Conservation (phyloP, 495 filamentous ascomycete species). For the Trichoderma parareesei region DNA sequence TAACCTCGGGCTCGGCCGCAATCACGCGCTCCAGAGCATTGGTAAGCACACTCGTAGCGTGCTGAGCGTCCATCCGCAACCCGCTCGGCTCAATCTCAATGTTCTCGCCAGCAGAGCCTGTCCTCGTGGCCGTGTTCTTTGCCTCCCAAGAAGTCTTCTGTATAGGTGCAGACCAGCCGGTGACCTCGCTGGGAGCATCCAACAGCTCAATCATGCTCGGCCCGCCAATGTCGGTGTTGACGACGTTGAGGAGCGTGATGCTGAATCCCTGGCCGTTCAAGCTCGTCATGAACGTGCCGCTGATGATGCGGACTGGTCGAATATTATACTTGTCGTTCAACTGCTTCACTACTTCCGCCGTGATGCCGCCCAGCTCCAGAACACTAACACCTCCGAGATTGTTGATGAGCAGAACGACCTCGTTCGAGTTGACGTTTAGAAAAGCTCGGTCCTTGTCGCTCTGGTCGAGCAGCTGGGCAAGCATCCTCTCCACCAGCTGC, state of each 20-base stretch:
- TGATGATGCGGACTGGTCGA: constrained; percentile 59
- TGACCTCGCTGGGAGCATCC: constrained; percentile 75
- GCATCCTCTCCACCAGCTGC: constrained; percentile 68
- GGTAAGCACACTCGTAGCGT: constrained; percentile 52
- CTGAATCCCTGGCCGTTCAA: constrained; percentile 92
- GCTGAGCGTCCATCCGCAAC: constrained; percentile 53
- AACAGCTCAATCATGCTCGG: constrained; percentile 80
- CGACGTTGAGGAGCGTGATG: constrained; percentile 71
- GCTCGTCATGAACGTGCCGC: constrained; percentile 73
- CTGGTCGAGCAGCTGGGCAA: constrained; percentile 69
- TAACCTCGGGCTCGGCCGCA: constrained; percentile 72
- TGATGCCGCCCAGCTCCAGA: constrained; percentile 83
- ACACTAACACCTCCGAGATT: constrained; percentile 90
- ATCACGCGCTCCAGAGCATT: constrained; percentile 66
- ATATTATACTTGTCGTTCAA: constrained; percentile 60
- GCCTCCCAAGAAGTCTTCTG: constrained; percentile 51
- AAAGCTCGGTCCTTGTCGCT: constrained; percentile 77
- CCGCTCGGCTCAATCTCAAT: constrained; percentile 56
- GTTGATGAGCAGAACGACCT: constrained; percentile 75
- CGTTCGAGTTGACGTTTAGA: constrained; percentile 55
- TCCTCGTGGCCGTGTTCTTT: constrained; percentile 37
- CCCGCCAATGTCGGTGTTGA: constrained; percentile 70
- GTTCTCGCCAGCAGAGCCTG: constrained; percentile 29
- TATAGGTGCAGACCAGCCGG: constrained; percentile 76
- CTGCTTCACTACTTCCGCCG: constrained; percentile 77